Base-by-base conservation (phyloP, 1,284 basidiomycete genomes). In the Rhodotorula sp. region DNA sequence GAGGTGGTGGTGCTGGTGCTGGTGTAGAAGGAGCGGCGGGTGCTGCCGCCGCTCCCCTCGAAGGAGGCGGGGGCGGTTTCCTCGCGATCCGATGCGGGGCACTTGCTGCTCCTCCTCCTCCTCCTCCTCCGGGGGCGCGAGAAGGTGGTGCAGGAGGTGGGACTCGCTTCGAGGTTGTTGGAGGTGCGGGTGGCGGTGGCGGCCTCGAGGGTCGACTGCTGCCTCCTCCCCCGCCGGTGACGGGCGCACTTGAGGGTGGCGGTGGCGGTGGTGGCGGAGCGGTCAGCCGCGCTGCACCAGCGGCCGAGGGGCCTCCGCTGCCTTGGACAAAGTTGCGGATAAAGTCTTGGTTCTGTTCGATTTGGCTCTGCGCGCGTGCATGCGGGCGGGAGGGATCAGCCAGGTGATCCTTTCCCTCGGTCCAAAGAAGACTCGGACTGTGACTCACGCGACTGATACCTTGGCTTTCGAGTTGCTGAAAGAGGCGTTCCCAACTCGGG, bases 401-500 rank as follows among this genome's bases (percentile, higher is more conserved):
- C n/a, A n/a, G n/a, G n/a, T n/a, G n/a, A n/a, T n/a, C n/a, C n/a
- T n/a, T n/a, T n/a, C n/a, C n/a, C n/a, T n/a, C n/a, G n/a, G n/a
- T n/a, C n/a, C n/a, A n/a, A n/a, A n/a, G n/a, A n/a, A n/a, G n/a
- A 33, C 33, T 33, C 33, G 33, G 33, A 33, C 33, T 33, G 6
- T 4, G 33, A 33, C 74, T 44, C 42, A 73, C 75, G 58, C 74
- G 62, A 57, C 87, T 86, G 66, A 95, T 81, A 5, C 94, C 94
- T 49, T 87, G 85, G 45, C 83, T 83, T 71, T 89, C 86, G 6
- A 98, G 84, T 76, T 88, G 85, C 33, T 84, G 85, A 4, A 98
- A 84, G 67, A 98, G 83, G 1, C 88, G 84, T 68, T 88, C 85
- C 95, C 95, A 99, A 14, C 89, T 92, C 6, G 91, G 88, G 81